These are phyloP conservation scores for Spergularia bocconei DNA, from an alignment of 148 eudicot genomes.

Conservation along the genomic window DNA sequence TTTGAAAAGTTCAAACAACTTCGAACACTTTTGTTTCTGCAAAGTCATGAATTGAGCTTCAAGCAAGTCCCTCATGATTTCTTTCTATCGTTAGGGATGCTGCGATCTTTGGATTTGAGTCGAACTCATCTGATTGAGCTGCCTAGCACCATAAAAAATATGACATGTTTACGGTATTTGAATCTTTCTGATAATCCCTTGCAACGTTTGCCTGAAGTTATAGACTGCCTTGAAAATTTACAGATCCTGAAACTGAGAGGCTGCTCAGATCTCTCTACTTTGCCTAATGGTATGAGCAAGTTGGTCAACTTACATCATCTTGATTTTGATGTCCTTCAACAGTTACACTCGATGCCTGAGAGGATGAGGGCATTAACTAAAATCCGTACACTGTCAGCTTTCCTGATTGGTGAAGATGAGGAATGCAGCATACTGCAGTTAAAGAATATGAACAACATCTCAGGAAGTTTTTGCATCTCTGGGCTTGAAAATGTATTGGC, in stretches of 20 bases:
- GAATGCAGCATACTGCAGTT: constrained; percentile 31
- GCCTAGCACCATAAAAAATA: constrained; percentile 24
- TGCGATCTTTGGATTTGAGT: constrained; percentile 30
- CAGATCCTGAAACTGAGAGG: constrained; percentile 30
- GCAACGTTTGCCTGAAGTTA: constrained; percentile 20
- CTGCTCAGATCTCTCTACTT: constrained; percentile 17
- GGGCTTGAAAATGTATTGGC: constrained; percentile 34
- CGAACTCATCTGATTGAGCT: constrained; percentile 25
- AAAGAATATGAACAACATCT: constrained; percentile 25
- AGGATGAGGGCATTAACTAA: constrained; percentile 27
- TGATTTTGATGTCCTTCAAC: constrained; percentile 29
- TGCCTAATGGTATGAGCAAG: constrained; percentile 29
- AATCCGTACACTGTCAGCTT: constrained; percentile 31
- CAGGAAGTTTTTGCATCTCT: constrained; percentile 30
- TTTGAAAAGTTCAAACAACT: constrained; percentile 8
- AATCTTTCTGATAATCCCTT: constrained; percentile 31
- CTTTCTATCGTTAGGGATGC: constrained; percentile 11
- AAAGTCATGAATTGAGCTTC: background rate
- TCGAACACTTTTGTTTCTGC: constrained; percentile 17
- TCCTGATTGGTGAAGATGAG: constrained; percentile 29
- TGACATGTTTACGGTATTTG: constrained; percentile 24
- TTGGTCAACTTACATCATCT: constrained; percentile 28
- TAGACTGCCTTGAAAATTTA: constrained; percentile 10
- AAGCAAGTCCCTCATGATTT: constrained; percentile 25
- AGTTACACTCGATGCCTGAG: constrained; percentile 28